Evolutionary conservation across 345 rosid species (phyloP).

Genomic region (Streptanthus diversifolius): DNA sequence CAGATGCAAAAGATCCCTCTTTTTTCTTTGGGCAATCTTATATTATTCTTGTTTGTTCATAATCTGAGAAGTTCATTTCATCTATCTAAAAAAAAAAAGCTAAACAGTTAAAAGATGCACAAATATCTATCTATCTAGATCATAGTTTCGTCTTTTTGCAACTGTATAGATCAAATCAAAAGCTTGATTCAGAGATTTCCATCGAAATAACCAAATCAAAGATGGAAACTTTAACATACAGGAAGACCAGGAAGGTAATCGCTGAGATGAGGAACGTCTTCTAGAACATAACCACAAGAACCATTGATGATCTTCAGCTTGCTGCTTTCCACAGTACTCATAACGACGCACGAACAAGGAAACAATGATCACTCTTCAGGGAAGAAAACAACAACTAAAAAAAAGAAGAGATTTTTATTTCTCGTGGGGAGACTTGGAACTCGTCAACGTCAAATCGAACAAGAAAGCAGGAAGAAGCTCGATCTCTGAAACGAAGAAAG

Average conservation of each 20-base stretch:
- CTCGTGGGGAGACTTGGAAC: background rate
- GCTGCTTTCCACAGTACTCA: slow-evolving; percentile 15
- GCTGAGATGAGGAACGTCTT: slow-evolving; percentile 69
- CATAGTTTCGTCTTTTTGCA: background rate
- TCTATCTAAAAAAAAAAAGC: background rate
- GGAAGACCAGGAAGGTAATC: slow-evolving; percentile 69
- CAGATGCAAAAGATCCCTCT: background rate
- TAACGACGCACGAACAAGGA: background rate
- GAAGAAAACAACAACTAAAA: background rate
- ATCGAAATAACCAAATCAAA: background rate
- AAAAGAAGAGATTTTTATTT: background rate
- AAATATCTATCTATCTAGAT: background rate
- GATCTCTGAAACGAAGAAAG: background rate
- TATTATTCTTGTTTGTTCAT: background rate
- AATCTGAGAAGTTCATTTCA: background rate
- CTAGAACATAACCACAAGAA: slow-evolving; percentile 55
- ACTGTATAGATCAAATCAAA: background rate
- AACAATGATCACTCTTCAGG: background rate
- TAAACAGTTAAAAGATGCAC: background rate
- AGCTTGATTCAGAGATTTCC: background rate
- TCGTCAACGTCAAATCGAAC: slow-evolving; percentile 8
- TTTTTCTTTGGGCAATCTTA: background rate
- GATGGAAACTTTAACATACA: slow-evolving; percentile 30
- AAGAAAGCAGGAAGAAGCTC: background rate
- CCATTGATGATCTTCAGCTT: slow-evolving; percentile 47